Evolutionary conservation across 495 filamentous ascomycete genomes (phyloP), one percentile per base, ranked within the genome.

Genomic region (Oleoguttula mirabilis): DNA sequence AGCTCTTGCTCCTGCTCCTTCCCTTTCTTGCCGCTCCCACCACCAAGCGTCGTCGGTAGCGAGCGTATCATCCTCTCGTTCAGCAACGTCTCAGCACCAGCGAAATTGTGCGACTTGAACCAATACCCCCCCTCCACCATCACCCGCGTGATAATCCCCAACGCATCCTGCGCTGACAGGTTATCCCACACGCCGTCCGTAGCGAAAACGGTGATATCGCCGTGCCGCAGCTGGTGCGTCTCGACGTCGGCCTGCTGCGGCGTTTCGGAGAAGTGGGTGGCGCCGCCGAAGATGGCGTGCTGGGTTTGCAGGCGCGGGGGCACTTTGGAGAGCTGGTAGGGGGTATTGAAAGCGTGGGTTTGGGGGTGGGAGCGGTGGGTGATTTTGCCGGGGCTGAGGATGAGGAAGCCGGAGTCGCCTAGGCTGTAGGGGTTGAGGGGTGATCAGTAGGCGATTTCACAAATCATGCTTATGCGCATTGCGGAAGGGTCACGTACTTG

Each of bases 111-210:
- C 0, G 66, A 61, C 3, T 50, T 67, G 50, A 96, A 1, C 83
- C 90, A 5, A 78, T 78, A 15, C 67, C 65, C 19, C 63, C 62
- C 6, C 72, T 59, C 42, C 22, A 32, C 35, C 88, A 96, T 94
- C 5, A 76, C 64, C 23, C 71, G 66, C 36, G 79, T 87, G 21
- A 85, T 76, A 41, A 90, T 73, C 36, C 77, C 74, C 12, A 98
- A 70, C 20, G 90, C 77, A 48, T 96, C 84, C 55, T 88, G 79
- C 50, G 84, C 77, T 49, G 80, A 86, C n/a, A 98, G 68, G 54
- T 98, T 98, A 59, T 98, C 90, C 77, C 88, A 94, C 3, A 96
- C 84, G 3, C 90, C 90, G 56, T 98, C 90, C 5, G 84, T 94
- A 3, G 87, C 90, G 46, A 96, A 80, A 12, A 98, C 63, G 11